These are phyloP conservation scores for Phytophthora chlamydospora DNA, from an alignment of 352 stramenopile species.

Conservation along the genomic window DNA sequence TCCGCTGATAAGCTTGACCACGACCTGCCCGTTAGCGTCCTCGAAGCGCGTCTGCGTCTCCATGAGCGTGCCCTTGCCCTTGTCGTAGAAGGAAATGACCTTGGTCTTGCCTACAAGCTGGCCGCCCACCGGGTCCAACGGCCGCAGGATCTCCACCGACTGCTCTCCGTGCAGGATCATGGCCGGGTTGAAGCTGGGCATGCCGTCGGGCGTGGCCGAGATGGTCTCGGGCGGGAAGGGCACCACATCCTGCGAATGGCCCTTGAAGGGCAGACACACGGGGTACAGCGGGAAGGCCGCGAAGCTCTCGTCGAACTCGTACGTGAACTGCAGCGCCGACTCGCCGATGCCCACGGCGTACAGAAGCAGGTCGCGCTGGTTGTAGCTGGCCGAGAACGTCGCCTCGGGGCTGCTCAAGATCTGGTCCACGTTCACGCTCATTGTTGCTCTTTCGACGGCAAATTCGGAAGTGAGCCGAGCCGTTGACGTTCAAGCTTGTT, in stretches of 20 bases:
- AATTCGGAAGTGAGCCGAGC: constrained; percentile 26
- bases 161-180: constrained; percentile 90
- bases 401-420: constrained; percentile 62
- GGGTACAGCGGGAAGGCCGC: constrained; percentile 90
- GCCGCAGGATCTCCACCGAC: constrained; percentile 80
- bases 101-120: constrained; percentile 62
- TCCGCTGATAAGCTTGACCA: constrained; percentile 78
- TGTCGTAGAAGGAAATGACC: constrained; percentile 86
- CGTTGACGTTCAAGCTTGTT: constrained; percentile 25
- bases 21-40: constrained; percentile 54
- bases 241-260: constrained; percentile 86
- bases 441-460: constrained; percentile 13
- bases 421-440: constrained; percentile 68
- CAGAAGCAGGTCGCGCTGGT: constrained; percentile 88
- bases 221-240: constrained; percentile 84
- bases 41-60: constrained; percentile 86
- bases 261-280: constrained; percentile 89
- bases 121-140: constrained; percentile 64
- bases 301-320: constrained; percentile 89
- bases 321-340: constrained; percentile 86
- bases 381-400: constrained; percentile 78
- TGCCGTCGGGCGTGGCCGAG: constrained; percentile 60
- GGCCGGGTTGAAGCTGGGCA: constrained; percentile 78
- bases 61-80: constrained; percentile 84
- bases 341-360: constrained; percentile 91